A percentile compares a stretch with the other conserved stretches of the same genome.
These are phyloP conservation scores for Diaporthe sp. DNA, from an alignment of 2,329 filamentous ascomycete species.

Conservation along the genomic window DNA sequence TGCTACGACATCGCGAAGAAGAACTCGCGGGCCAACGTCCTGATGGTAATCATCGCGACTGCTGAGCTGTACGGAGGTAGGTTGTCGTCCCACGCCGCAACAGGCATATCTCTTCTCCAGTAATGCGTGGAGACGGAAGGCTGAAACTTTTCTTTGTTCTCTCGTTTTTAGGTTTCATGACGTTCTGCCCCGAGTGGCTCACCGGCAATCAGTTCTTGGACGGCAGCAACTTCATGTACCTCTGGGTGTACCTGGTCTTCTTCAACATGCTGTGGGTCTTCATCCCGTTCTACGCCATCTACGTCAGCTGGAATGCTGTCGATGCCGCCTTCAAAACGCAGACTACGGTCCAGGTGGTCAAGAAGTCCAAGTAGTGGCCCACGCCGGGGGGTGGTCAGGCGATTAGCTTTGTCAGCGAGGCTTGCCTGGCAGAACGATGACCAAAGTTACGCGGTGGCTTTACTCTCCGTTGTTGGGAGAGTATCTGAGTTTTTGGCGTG, in stretches of 20 bases:
- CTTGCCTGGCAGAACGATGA: background rate
- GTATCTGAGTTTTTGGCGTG: background rate
- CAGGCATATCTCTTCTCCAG: background rate
- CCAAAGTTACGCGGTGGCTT: background rate
- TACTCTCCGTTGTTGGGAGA: background rate
- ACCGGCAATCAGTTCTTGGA: constrained; percentile 74
- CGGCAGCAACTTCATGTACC: constrained; percentile 76
- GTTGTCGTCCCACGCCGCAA: constrained; percentile 44
- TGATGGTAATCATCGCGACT: constrained; percentile 76
- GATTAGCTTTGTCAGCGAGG: background rate
- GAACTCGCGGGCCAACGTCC: constrained; percentile 68
- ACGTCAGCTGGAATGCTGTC: constrained; percentile 48
- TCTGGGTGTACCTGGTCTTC: constrained; percentile 77
- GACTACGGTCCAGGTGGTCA: constrained; percentile 17
- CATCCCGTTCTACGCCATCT: constrained; percentile 72
- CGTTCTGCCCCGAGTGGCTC: constrained; percentile 79
- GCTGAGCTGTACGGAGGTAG: constrained; percentile 76
- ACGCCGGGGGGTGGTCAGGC: background rate
- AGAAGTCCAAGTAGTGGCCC: constrained; percentile 36
- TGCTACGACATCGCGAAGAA: constrained; percentile 72
- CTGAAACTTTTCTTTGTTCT: background rate
- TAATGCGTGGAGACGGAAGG: background rate
- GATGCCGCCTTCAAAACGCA: constrained; percentile 38
- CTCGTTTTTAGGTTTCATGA: constrained; percentile 75
- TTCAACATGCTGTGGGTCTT: constrained; percentile 79